Percentiles rank a stretch among this genome's conserved stretches.
Conservation (phyloP, 140 eudicot genomes). For the Eryngium alpinum region DNA sequence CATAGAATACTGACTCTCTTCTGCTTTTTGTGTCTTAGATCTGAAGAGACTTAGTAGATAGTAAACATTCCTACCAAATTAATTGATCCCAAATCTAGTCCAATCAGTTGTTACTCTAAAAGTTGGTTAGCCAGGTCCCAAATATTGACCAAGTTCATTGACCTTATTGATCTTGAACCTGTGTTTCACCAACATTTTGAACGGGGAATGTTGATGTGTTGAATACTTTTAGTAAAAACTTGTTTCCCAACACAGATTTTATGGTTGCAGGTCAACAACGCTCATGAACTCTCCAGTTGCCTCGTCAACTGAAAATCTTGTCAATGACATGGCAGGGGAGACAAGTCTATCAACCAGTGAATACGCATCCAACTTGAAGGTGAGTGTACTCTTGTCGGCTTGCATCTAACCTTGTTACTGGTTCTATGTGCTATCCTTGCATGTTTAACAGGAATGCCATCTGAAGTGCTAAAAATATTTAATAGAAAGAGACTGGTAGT, state of each 20-base stretch:
- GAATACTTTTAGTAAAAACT: neutral
- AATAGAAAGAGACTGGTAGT: neutral
- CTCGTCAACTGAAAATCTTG: constrained; percentile 41
- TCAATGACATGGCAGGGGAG: constrained; percentile 42
- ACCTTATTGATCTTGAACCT: constrained; percentile 2
- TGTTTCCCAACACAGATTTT: neutral
- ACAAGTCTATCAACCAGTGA: constrained; percentile 61
- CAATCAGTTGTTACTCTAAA: neutral
- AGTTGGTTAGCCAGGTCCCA: neutral
- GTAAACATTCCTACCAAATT: neutral
- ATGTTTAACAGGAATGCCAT: neutral
- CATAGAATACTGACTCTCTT: neutral
- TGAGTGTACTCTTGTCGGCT: constrained; percentile 23
- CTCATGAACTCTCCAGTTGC: constrained; percentile 36
- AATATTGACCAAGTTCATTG: neutral
- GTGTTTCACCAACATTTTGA: neutral
- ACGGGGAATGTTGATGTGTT: neutral
- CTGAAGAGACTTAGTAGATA: neutral
- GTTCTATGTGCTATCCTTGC: too few species aligned
- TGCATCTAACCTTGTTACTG: neutral
- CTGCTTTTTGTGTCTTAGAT: neutral
- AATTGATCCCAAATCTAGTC: neutral
- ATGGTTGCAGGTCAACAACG: constrained; percentile 44
- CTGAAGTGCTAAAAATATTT: neutral
- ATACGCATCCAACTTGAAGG: constrained; percentile 63